These are phyloP conservation scores for Debaryomycetaceae sp. DNA, from an alignment of 1,139 yeast genomes.

Conservation along the genomic window DNA sequence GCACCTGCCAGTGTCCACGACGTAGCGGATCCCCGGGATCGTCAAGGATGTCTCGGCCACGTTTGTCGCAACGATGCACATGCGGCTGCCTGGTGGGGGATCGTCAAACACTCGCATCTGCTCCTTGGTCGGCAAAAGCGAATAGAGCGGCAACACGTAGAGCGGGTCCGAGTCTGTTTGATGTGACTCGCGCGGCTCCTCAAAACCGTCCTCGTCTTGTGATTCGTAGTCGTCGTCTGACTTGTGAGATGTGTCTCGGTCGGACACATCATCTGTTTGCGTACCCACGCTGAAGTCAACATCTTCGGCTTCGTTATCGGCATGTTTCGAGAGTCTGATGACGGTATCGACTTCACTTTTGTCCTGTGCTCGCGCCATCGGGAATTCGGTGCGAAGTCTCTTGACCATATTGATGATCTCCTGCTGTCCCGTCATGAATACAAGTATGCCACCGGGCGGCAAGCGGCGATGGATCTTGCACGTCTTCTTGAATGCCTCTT, in stretches of 20 bases:
- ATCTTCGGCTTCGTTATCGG: constrained; percentile 78
- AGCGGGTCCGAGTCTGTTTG: constrained; percentile 75
- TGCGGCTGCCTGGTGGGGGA: constrained; percentile 77
- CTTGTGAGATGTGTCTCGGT: no score
- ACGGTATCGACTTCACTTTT: constrained; percentile 14
- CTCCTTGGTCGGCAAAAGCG: constrained; percentile 82
- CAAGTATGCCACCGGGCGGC: constrained; percentile 90
- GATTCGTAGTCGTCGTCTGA: constrained; percentile 20
- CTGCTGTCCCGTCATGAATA: constrained; percentile 89
- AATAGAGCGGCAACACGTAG: constrained; percentile 85
- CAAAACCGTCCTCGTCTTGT: constrained; percentile 67
- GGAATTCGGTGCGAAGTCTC: constrained; percentile 56
- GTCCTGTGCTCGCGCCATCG: constrained; percentile 28
- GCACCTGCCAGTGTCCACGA: constrained; percentile 89
- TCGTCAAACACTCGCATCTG: constrained; percentile 87
- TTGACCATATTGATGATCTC: constrained; percentile 77
- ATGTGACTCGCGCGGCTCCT: constrained; percentile 55
- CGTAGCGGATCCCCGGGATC: constrained; percentile 91
- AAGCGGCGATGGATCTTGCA: constrained; percentile 76
- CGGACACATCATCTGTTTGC: constrained; percentile 7
- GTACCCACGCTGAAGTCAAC: constrained; percentile 63
- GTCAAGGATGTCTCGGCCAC: constrained; percentile 97
- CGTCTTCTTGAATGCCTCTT: constrained; percentile 77
- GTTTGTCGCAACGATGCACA: constrained; percentile 93
- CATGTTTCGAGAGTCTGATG: constrained; percentile 48